Evolutionary conservation across 352 stramenopile species (phyloP), one percentile per base, ranked within the genome.

Genomic region (Globisporangium orthogonon): DNA sequence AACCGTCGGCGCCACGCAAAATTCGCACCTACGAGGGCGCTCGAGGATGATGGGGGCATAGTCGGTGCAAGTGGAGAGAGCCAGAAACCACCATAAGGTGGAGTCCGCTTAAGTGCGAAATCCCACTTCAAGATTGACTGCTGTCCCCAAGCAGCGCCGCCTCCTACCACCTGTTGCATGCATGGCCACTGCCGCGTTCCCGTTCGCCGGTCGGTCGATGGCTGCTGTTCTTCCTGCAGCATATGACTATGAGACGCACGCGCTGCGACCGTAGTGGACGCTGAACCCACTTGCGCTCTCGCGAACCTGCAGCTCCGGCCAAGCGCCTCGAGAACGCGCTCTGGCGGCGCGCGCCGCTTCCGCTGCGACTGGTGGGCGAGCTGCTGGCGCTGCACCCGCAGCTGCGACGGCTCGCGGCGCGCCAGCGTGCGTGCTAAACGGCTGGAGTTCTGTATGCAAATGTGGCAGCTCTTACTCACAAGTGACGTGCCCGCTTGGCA

Each of bases 321-420:
- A 5, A 28, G 9, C 51, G 49, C 14, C 49, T 53, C 15, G 49
- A 53, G 10, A 53, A 53, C 33, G 49, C 49, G 49, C n/a, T 53
- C 33, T 53, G 49, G 49, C 43, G 18, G 23, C 43, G 18, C 17
- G 40, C 40, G 40, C 29, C 43, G 17, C 0, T n/a, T 13, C 17
- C 43, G 17, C 17, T 18, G 18, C 5, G 10, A 18, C 17, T 48
- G 5, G n/a, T 48, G 17, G n/a, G 4, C 7, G 43, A 48, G n/a
- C 43, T 48, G 9, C 10, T 48, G 43, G 7, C 43, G n/a, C 18
- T 31, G 43, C 43, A 48, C 23, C 43, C 43, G 11, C 2, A 48
- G 43, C 43, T 48, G 6, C 43, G 18, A 5, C 43, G n/a, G 0
- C 43, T 6, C 4, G 10, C 30, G n/a, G 7, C 30, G 23, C 43